Conservation (phyloP, 2,329 filamentous ascomycete genomes). For the Botryotinia narcissicola region DNA sequence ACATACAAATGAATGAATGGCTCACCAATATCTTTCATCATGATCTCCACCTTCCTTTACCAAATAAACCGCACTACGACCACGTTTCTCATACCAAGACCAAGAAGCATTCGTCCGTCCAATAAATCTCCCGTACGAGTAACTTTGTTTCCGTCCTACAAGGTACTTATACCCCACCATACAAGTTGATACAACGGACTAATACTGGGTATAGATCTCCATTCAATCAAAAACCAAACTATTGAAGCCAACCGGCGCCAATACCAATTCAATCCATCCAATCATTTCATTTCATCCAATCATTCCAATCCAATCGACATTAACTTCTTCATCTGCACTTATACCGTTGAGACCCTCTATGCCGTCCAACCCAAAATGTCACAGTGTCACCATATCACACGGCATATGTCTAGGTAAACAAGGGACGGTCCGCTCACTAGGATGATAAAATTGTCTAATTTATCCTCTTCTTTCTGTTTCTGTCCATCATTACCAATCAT, state of each 20-base stretch:
- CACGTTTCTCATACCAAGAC: neutral
- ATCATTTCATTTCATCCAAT: neutral
- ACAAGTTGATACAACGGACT: neutral
- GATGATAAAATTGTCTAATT: neutral
- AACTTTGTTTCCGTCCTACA: neutral
- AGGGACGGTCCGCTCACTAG: slow-evolving; percentile 16
- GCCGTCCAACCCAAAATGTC: neutral
- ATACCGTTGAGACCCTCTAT: neutral
- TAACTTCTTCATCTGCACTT: neutral
- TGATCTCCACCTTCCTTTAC: neutral
- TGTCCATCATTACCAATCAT: neutral
- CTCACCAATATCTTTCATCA: neutral
- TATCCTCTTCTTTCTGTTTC: neutral
- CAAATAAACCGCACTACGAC: neutral
- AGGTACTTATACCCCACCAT: neutral
- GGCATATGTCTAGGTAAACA: neutral
- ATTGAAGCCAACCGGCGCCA: neutral
- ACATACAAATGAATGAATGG: neutral
- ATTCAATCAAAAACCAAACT: neutral
- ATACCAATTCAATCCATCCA: neutral
- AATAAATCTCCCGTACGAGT: neutral
- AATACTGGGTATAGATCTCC: neutral
- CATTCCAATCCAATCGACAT: neutral
- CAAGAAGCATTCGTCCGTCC: neutral
- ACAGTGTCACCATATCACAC: neutral